Base-by-base conservation (phyloP, 164 flowering plant genomes). In the Chimonanthus praecox region DNA sequence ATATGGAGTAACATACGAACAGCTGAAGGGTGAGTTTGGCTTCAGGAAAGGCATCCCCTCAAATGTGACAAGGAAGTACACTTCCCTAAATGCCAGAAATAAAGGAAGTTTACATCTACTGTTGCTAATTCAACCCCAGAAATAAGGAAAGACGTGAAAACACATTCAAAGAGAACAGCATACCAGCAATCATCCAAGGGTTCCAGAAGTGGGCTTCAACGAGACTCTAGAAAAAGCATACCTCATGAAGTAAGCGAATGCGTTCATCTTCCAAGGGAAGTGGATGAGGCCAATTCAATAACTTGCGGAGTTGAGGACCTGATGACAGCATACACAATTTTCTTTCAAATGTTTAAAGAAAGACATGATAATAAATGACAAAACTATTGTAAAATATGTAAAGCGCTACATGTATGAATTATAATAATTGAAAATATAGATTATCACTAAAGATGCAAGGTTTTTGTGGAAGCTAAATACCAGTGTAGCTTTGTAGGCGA, bases 221-320 rank as follows among this genome's bases (percentile, higher is more conserved):
- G 9, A 58, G n/a, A 33, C 33, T 51, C 43, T 4, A 33, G 49
- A 69, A 6, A 50, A 69, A 47, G 15, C 63, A 16, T 74, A 92
- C 98, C 98, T 94, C 99, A 71, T 88, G 97, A 71, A 94, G 73
- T 71, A 94, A 82, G 72, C 98, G 97, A 43, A 91, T 81, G 1
- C 98, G 86, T 78, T 95, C 98, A 68, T 95, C 98, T 80, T 93
- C 99, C 86, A 95, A 85, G 54, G 99, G 99, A 80, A 95, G 91
- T 58, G 93, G 97, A 49, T 94, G 85, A 67, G 98, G 93, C 99
- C 98, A 95, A 75, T 89, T 87, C 79, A 95, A 83, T 76, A 91
- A 47, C 73, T 88, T 84, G 7, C 94, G 92, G 54, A 95, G 74
- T 64, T 93, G 81, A 77, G 87, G 87, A 81, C 99, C 99, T 95